A percentile compares a stretch with the other conserved stretches of the same genome.
Evolutionary conservation across 345 rosid species (phyloP).

Genomic region (Litchi chinensis): DNA sequence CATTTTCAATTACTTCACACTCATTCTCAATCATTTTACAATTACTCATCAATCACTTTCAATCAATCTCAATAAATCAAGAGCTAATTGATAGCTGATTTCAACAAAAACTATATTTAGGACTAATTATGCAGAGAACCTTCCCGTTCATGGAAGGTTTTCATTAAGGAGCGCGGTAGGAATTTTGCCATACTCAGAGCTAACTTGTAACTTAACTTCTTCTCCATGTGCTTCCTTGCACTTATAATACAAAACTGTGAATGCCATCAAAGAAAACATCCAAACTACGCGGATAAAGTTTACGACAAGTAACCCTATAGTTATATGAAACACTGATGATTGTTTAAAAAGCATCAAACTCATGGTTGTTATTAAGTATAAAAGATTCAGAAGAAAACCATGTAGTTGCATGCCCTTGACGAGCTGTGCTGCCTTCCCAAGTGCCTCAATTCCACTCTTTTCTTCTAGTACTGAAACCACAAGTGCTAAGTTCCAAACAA

Average conservation of each 20-base stretch:
- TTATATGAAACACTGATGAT: constrained; percentile 2
- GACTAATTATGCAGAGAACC: not conserved
- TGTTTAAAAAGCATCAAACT: constrained; percentile 5
- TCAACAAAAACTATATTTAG: not conserved
- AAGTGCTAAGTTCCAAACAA: constrained; percentile 50
- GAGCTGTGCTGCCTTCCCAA: constrained; percentile 60
- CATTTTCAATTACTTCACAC: too few relatives aligned
- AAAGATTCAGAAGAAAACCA: constrained; percentile 53
- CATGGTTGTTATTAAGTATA: constrained; percentile 21
- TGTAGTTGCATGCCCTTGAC: constrained; percentile 46
- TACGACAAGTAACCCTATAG: constrained; percentile 31
- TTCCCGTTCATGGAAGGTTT: constrained; percentile 10
- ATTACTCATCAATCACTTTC: too few relatives aligned
- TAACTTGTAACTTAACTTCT: constrained; percentile 40
- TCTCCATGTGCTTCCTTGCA: constrained; percentile 54
- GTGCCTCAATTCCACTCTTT: constrained; percentile 50
- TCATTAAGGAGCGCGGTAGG: constrained; percentile 28
- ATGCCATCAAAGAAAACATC: constrained; percentile 42
- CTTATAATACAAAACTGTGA: constrained; percentile 47
- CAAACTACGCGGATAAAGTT: constrained; percentile 21
- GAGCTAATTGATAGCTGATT: too few relatives aligned
- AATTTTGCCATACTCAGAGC: constrained; percentile 42
- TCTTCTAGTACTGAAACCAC: constrained; percentile 63
- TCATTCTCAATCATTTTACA: too few relatives aligned
- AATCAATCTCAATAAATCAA: too few relatives aligned